These are phyloP conservation scores for rapeseed (Brassica napus) DNA, from an alignment of 345 rosid species.

Conservation along the genomic window DNA sequence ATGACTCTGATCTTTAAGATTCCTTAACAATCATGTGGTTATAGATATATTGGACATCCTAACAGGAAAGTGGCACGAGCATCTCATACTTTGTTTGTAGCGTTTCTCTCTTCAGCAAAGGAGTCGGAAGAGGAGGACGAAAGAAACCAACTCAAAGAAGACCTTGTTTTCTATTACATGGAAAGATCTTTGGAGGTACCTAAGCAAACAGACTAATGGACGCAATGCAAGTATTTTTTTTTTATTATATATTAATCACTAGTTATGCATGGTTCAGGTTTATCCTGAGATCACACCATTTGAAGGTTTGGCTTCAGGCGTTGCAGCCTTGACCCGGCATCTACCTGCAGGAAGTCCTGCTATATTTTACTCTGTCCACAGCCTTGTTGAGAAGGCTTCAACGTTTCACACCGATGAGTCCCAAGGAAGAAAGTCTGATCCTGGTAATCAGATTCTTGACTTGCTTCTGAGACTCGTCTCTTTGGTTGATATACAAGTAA, in stretches of 20 bases:
- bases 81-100: constrained; percentile 75
- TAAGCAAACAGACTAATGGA: constrained; percentile 10
- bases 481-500: constrained; percentile 84
- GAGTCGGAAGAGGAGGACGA: constrained; percentile 59
- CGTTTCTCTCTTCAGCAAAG: constrained; percentile 69
- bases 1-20: constrained; percentile 25
- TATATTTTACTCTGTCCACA: constrained; percentile 67
- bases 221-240: constrained; percentile 1
- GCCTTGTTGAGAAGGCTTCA: constrained; percentile 69
- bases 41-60: constrained; percentile 86
- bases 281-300: constrained; percentile 85
- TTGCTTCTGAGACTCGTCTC: constrained; percentile 77
- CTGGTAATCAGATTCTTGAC: constrained; percentile 63
- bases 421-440: constrained; percentile 71
- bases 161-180: constrained; percentile 79
- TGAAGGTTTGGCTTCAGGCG: constrained; percentile 95
- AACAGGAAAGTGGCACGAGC: constrained; percentile 74
- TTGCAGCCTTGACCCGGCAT: constrained; percentile 74
- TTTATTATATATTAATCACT: not conserved
- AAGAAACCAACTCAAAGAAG: constrained; percentile 64
- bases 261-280: constrained; percentile 45
- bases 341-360: constrained; percentile 98
- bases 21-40: constrained; percentile 50
- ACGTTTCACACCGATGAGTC: constrained; percentile 47
- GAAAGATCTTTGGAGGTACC: constrained; percentile 80